A percentile compares a stretch with the other conserved stretches of the same genome.
Conservation (phyloP, 768 basidiomycete genomes). For the Guyanaporus albipodus region DNA sequence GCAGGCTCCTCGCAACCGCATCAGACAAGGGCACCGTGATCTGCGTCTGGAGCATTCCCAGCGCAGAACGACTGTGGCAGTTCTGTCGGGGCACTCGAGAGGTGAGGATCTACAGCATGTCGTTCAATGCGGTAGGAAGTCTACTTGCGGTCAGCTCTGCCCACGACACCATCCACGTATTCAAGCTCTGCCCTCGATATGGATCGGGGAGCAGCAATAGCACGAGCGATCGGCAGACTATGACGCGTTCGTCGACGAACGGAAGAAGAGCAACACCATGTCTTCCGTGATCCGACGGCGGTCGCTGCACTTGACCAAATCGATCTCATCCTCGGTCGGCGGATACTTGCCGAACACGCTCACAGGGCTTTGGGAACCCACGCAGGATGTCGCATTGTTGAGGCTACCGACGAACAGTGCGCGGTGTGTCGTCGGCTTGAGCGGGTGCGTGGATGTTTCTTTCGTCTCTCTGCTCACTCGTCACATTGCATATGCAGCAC, state of each 20-base stretch:
- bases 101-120: slow-evolving; percentile 78
- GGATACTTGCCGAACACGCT: slow-evolving; percentile 84
- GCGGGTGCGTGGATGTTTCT: slow-evolving; percentile 56
- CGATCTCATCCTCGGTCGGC: slow-evolving; percentile 72
- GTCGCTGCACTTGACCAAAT: slow-evolving; percentile 72
- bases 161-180: slow-evolving; percentile 95
- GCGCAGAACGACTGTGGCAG: slow-evolving; percentile 92
- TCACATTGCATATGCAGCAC: slow-evolving; percentile 57
- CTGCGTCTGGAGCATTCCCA: slow-evolving; percentile 87
- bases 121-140: slow-evolving; percentile 79
- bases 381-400: slow-evolving; percentile 89
- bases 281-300: slow-evolving; percentile 64
- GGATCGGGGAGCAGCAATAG: slow-evolving; percentile 11
- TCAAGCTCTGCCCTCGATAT: slow-evolving; percentile 64
- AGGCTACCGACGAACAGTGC: slow-evolving; percentile 76
- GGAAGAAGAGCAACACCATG: slow-evolving; percentile 54
- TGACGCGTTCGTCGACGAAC: slow-evolving; percentile 77
- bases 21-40: slow-evolving; percentile 97
- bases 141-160: slow-evolving; percentile 89
- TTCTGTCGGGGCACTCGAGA: slow-evolving; percentile 89
- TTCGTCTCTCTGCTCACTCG: not conserved
- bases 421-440: slow-evolving; percentile 84
- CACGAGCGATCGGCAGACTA: slow-evolving; percentile 62
- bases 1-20: slow-evolving; percentile 88
- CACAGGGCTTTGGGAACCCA: slow-evolving; percentile 96